A percentile compares a stretch with the other conserved stretches of the same genome.
Evolutionary conservation across 2,329 filamentous ascomycete genomes (phyloP).

Genomic region (Calonectria ilicicola): DNA sequence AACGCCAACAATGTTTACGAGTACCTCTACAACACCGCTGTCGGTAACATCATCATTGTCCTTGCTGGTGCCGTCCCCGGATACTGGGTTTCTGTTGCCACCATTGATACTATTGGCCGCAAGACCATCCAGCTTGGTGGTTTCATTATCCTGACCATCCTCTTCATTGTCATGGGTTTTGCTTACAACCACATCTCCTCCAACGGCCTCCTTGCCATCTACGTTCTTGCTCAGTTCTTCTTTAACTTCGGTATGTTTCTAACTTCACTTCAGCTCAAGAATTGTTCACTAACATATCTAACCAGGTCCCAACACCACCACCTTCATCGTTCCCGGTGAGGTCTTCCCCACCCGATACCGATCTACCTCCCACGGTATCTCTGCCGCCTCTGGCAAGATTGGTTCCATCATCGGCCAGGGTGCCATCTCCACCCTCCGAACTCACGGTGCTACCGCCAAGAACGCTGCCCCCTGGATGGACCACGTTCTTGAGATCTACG

Average conservation of each 20-base stretch:
- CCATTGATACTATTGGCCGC: constrained; percentile 79
- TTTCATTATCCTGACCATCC: constrained; percentile 70
- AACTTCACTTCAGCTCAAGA: rapidly evolving
- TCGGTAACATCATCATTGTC: constrained; percentile 84
- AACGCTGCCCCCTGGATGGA: constrained; percentile 74
- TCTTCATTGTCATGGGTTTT: constrained; percentile 74
- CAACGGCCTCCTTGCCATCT: constrained; percentile 66
- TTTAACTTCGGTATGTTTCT: constrained; percentile 63
- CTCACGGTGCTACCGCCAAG: constrained; percentile 53
- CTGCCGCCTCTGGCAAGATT: constrained; percentile 66
- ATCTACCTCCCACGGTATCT: constrained; percentile 69
- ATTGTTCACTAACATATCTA: neutral
- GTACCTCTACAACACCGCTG: constrained; percentile 77
- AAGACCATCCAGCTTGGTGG: constrained; percentile 80
- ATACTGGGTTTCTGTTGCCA: constrained; percentile 84
- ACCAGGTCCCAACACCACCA: constrained; percentile 65
- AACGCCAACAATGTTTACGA: constrained; percentile 70
- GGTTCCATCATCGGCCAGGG: constrained; percentile 69
- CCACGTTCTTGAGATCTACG: constrained; percentile 81
- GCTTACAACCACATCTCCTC: constrained; percentile 66
- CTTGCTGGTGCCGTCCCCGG: constrained; percentile 84
- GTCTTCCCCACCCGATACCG: constrained; percentile 69
- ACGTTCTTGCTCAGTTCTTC: constrained; percentile 69
- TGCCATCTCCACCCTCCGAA: constrained; percentile 67
- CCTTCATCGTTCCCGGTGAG: constrained; percentile 68